Evolutionary conservation across 352 stramenopile species (phyloP).

Genomic region (Phytophthora quininea): DNA sequence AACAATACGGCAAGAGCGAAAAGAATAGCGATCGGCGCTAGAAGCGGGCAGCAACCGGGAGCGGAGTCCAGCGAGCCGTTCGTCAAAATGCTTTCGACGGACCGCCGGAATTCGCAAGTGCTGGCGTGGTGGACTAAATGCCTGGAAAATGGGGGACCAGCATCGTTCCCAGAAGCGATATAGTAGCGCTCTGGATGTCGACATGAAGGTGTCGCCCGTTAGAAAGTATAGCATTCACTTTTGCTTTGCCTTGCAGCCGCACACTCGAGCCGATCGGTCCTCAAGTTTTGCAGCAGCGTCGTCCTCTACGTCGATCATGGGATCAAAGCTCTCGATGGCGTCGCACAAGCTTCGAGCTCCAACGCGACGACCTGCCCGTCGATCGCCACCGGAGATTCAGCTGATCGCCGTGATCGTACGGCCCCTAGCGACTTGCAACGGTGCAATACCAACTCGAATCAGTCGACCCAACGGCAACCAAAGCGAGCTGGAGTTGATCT

Average conservation of each 20-base stretch:
- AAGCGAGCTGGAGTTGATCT: constrained; percentile 20
- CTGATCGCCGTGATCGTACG: constrained; percentile 13
- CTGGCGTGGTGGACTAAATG: constrained; percentile 20
- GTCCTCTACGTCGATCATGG: constrained; percentile 12
- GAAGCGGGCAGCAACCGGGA: not conserved
- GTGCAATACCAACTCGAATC: constrained; percentile 19
- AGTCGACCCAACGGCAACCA: constrained; percentile 10
- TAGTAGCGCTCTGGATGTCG: constrained; percentile 13
- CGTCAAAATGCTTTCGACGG: not conserved
- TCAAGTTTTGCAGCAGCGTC: not conserved
- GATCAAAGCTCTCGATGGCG: constrained; percentile 13
- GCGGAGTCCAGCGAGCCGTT: too few relatives aligned
- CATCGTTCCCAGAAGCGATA: constrained; percentile 7
- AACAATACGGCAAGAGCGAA: constrained; percentile 6
- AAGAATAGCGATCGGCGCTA: constrained; percentile 9
- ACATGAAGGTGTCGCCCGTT: not conserved
- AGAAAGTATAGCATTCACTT: constrained; percentile 21
- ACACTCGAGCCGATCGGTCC: not conserved
- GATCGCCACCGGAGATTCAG: constrained; percentile 21
- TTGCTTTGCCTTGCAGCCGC: not conserved
- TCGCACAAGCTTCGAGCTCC: constrained; percentile 4
- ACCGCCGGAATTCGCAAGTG: not conserved
- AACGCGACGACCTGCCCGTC: constrained; percentile 5
- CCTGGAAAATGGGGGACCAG: constrained; percentile 6
- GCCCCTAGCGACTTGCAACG: constrained; percentile 11